Evolutionary conservation across 2,329 filamentous ascomycete genomes (phyloP).

Genomic region (Moelleriella libera): DNA sequence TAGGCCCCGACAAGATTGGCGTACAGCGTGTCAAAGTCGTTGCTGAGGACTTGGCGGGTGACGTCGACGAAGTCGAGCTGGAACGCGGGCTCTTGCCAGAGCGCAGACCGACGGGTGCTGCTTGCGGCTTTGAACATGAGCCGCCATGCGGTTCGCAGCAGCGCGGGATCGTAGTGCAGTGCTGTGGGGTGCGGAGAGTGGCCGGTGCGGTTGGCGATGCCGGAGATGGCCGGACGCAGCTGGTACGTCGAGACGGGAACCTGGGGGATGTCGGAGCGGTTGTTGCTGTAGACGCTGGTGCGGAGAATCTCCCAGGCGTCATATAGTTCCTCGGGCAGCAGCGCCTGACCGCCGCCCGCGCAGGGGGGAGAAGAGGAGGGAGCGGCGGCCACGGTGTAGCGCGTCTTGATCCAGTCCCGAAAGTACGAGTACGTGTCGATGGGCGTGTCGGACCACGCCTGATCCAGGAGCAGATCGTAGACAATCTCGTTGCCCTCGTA

Average conservation of each 20-base stretch:
- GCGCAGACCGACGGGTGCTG: slow-evolving; percentile 9
- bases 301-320: slow-evolving; percentile 30
- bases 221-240: slow-evolving; percentile 24
- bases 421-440: slow-evolving; percentile 32
- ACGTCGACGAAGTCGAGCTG: slow-evolving; percentile 33
- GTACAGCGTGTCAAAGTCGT: slow-evolving; percentile 28
- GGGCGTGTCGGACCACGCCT: slow-evolving; percentile 29
- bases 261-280: slow-evolving; percentile 22
- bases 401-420: slow-evolving; percentile 24
- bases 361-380: too few relatives aligned
- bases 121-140: slow-evolving; percentile 21
- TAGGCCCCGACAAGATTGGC: slow-evolving; percentile 18
- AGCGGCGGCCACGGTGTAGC: slow-evolving; percentile 19
- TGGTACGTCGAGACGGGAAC: slow-evolving; percentile 32
- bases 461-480: slow-evolving; percentile 34
- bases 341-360: too few relatives aligned
- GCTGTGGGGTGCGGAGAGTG: slow-evolving; percentile 22
- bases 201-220: slow-evolving; percentile 23
- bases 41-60: slow-evolving; percentile 31
- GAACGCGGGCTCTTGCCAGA: slow-evolving; percentile 28
- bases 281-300: slow-evolving; percentile 32
- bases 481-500: slow-evolving; percentile 39
- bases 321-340: slow-evolving; percentile 19
- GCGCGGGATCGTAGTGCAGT: slow-evolving; percentile 23
- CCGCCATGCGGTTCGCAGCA: slow-evolving; percentile 23